Evolutionary conservation across 2,329 filamentous ascomycete species (phyloP).

Genomic region (Ciborinia camelliae): DNA sequence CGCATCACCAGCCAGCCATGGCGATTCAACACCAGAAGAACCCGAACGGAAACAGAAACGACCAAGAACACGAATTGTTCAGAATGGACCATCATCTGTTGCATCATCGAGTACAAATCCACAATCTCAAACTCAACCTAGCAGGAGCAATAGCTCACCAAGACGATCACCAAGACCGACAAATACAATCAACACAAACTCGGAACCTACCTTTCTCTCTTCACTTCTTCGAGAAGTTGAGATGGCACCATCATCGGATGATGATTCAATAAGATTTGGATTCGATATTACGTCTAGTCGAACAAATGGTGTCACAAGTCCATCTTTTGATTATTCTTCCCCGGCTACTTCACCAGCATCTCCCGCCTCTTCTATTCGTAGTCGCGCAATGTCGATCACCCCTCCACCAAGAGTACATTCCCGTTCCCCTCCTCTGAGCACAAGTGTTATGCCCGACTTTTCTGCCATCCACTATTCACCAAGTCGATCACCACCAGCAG

Average conservation of each 20-base stretch:
- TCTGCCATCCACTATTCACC: conserved; percentile 74
- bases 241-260: conserved; percentile 55
- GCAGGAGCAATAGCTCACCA: neutral
- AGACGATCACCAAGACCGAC: neutral
- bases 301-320: conserved; percentile 34
- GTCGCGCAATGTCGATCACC: conserved; percentile 63
- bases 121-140: neutral
- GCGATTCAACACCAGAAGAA: conserved; percentile 53
- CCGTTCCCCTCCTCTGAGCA: conserved; percentile 66
- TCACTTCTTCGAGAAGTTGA: conserved; percentile 88
- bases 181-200: conserved; percentile 34
- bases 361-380: conserved; percentile 60
- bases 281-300: conserved; percentile 26
- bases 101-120: conserved; percentile 18
- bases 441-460: conserved; percentile 69
- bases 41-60: conserved; percentile 84
- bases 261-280: conserved; percentile 44
- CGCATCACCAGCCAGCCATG: conserved; percentile 61
- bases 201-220: conserved; percentile 75
- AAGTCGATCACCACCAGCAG: conserved; percentile 47
- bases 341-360: conserved; percentile 66
- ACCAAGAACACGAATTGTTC: conserved; percentile 71
- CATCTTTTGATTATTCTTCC: conserved; percentile 51
- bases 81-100: conserved; percentile 46
- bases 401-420: conserved; percentile 64